Evolutionary conservation across 106 monocot species (phyloP), one percentile per base, ranked within the genome.

Genomic region (Amphibolis antarctica): DNA sequence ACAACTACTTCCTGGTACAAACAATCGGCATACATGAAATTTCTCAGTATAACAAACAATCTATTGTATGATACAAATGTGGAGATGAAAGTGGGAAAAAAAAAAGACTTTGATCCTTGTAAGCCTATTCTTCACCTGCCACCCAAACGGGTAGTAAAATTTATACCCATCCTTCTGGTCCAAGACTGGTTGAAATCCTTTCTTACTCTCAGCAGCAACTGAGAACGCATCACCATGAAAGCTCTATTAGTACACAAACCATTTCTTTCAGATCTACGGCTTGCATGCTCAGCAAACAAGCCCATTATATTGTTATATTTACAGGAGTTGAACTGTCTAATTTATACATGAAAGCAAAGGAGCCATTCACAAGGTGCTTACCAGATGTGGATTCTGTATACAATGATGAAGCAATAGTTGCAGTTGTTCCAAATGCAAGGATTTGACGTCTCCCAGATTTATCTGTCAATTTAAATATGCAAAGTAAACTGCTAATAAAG

Each of bases 61-160:
- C 11, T 31, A 60, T 59, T 29, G 44, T 61, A n/a, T n/a, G n/a
- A n/a, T 57, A 28, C 28, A 46, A 23, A 20, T 10, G 24, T 55
- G 19, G 19, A 1, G 0, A 55, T 55, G 54, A 55, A 10, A 55
- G 19, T n/a, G n/a, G 21, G 11, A 54, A 64, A 12, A 65, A 50
- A 29, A 22, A 0, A 43, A 65, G 13, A 6, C n/a, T 14, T 56
- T 5, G 3, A n/a, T n/a, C n/a, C 9, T 53, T 4, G 1, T 13
- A 64, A n/a, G 46, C 26, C 17, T 62, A 13, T 22, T 64, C 31
- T 10, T 46, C 58, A 86, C 94, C 83, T 94, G 84, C 89, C 94
- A 94, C 70, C 89, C 94, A 71, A 89, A 94, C 18, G 94, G 94
- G 71, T 94, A 89, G 44, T 86, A 68, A 55, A 94, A 94, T 29